These are phyloP conservation scores for Ophiosphaerella korrae DNA, from an alignment of 2,329 filamentous ascomycete species.

Conservation along the genomic window DNA sequence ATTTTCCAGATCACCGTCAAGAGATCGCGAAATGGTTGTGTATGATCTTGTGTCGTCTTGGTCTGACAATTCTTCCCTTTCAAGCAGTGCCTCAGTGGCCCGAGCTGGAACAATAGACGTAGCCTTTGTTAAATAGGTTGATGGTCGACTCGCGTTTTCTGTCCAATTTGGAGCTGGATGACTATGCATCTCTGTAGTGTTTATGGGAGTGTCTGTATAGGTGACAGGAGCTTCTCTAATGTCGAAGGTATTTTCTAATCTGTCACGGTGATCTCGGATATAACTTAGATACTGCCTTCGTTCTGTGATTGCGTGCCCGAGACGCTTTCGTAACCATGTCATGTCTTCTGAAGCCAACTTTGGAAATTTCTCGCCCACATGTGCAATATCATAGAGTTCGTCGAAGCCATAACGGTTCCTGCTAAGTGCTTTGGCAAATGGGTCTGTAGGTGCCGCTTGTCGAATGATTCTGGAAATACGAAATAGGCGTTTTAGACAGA, in stretches of 20 bases:
- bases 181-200: no score
- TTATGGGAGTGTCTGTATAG: no score
- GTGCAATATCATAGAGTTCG: constrained; percentile 22
- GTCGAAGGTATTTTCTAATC: constrained; percentile 6
- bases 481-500: constrained; percentile 17
- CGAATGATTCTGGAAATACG: constrained; percentile 22
- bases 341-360: constrained; percentile 15
- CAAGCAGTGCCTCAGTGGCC: constrained; percentile 10
- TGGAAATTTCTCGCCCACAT: constrained; percentile 26
- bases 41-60: constrained; percentile 14
- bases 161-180: not conserved
- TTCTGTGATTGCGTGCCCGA: constrained; percentile 27
- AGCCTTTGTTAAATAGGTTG: constrained; percentile 20
- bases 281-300: constrained; percentile 24
- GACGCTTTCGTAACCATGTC: constrained; percentile 15
- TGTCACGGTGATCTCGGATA: constrained; percentile 19
- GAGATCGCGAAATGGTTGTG: constrained; percentile 17
- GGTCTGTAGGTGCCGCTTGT: constrained; percentile 15
- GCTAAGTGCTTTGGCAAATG: constrained; percentile 21
- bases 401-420: constrained; percentile 16
- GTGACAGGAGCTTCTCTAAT: no score
- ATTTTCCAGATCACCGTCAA: constrained; percentile 10
- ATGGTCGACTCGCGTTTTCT: constrained; percentile 12
- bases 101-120: constrained; percentile 9
- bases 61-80: constrained; percentile 7